Evolutionary conservation across 192 early-diverging fungal species (phyloP).

Genomic region (Backusella tarrabulga): DNA sequence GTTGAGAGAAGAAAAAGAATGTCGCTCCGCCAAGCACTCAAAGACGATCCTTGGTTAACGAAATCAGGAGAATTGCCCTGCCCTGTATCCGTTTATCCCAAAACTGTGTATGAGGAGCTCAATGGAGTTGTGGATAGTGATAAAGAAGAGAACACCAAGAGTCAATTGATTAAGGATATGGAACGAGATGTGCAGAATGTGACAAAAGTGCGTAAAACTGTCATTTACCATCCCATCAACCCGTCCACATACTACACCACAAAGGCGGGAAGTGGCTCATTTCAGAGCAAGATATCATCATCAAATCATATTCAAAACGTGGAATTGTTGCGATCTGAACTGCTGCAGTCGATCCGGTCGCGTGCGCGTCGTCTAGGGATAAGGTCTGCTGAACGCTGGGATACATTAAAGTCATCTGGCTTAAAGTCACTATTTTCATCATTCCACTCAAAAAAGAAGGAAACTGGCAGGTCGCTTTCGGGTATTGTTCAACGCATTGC

Average conservation of each 20-base stretch:
- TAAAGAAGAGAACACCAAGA: slow-evolving; percentile 2
- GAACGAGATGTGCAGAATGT: slow-evolving; percentile 14
- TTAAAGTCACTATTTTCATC: slow-evolving; percentile 6
- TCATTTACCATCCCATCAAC: slow-evolving; percentile 35
- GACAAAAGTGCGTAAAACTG: slow-evolving; percentile 8
- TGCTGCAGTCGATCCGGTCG: slow-evolving; percentile 23
- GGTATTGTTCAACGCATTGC: slow-evolving; percentile 6
- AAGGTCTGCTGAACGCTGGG: slow-evolving; percentile 17
- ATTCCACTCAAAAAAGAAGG: neutral
- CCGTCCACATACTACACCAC: slow-evolving; percentile 32
- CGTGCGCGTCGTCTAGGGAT: slow-evolving; percentile 14
- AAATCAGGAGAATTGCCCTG: slow-evolving; percentile 18
- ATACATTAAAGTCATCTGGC: slow-evolving; percentile 9
- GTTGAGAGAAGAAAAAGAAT: slow-evolving; percentile 42
- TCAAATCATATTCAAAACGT: slow-evolving; percentile 11
- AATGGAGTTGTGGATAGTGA: neutral
- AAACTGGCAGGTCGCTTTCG: neutral
- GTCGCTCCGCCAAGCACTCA: slow-evolving; percentile 34
- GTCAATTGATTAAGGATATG: slow-evolving; percentile 22
- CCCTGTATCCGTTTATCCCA: slow-evolving; percentile 6
- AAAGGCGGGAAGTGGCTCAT: neutral
- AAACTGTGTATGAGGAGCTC: slow-evolving; percentile 9
- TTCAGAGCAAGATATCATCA: neutral
- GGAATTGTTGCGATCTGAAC: slow-evolving; percentile 12
- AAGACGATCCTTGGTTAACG: slow-evolving; percentile 50